A percentile compares a stretch with the other conserved stretches of the same genome.
These are phyloP conservation scores for Aspergillus brasiliensis DNA, from an alignment of 2,329 filamentous ascomycete genomes.

Conservation along the genomic window DNA sequence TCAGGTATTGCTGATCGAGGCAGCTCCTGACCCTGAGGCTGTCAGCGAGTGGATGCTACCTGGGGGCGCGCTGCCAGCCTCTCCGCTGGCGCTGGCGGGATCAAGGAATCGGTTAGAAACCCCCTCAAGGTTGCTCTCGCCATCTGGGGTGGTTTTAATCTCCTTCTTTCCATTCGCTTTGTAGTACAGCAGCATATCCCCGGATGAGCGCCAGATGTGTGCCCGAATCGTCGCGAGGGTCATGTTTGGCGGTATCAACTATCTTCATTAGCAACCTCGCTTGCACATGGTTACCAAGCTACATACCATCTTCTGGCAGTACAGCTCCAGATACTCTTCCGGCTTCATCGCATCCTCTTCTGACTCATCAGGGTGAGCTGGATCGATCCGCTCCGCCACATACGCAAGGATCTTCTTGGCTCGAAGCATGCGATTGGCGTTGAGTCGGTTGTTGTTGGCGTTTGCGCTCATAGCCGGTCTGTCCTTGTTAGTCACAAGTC, in stretches of 20 bases:
- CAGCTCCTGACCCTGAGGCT: constrained; percentile 32
- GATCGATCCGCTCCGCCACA: constrained; percentile 87
- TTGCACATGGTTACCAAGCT: neutral
- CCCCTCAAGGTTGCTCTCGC: constrained; percentile 21
- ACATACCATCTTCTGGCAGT: constrained; percentile 87
- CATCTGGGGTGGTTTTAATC: constrained; percentile 31
- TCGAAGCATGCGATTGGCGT: constrained; percentile 94
- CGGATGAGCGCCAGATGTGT: constrained; percentile 93
- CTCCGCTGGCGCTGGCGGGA: constrained; percentile 23
- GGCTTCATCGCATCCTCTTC: constrained; percentile 67
- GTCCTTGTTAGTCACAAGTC: neutral
- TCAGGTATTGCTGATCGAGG: constrained; percentile 23
- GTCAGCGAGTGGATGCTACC: constrained; percentile 35
- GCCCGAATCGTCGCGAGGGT: constrained; percentile 90
- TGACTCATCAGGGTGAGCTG: constrained; percentile 59
- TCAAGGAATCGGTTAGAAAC: constrained; percentile 4
- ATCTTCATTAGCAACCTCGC: constrained; percentile 6
- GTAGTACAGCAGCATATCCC: constrained; percentile 88
- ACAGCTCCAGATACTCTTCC: constrained; percentile 92
- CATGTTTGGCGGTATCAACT: constrained; percentile 72
- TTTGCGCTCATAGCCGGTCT: constrained; percentile 29
- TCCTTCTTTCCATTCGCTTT: constrained; percentile 82
- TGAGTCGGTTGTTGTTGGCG: constrained; percentile 72
- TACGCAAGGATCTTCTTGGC: constrained; percentile 94
- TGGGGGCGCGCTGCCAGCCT: constrained; percentile 24